Conservation (phyloP, 768 basidiomycete species). For the Boletus fagicola region DNA sequence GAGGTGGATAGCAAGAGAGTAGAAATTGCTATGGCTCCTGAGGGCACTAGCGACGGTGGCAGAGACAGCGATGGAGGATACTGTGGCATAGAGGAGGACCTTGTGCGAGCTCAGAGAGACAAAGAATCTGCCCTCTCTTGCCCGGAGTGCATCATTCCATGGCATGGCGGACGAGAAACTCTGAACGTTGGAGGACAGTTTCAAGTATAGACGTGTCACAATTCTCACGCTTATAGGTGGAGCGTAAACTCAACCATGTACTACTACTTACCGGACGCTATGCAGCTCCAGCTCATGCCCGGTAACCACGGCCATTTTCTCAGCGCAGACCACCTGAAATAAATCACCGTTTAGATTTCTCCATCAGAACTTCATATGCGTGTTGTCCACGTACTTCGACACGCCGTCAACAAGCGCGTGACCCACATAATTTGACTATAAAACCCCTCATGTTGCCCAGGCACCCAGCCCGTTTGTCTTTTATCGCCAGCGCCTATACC, state of each 20-base stretch:
- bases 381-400: not conserved
- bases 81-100: constrained; percentile 62
- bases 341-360: not conserved
- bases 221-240: constrained; percentile 16
- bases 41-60: constrained; percentile 78
- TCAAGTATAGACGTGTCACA: constrained; percentile 10
- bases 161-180: constrained; percentile 40
- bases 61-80: constrained; percentile 68
- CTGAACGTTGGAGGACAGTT: not conserved
- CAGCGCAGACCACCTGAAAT: not conserved
- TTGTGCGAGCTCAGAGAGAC: constrained; percentile 57
- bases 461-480: not conserved
- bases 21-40: constrained; percentile 86
- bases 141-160: constrained; percentile 47
- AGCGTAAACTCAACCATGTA: not conserved
- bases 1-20: constrained; percentile 89
- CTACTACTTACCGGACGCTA: not conserved
- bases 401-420: not conserved
- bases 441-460: not conserved
- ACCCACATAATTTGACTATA: not conserved
- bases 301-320: not conserved
- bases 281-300: not conserved
- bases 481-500: not conserved
- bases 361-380: not conserved
- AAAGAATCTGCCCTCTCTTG: constrained; percentile 49